Conservation (phyloP, 2,329 filamentous ascomycete species). For the Cordyceps militaris region DNA sequence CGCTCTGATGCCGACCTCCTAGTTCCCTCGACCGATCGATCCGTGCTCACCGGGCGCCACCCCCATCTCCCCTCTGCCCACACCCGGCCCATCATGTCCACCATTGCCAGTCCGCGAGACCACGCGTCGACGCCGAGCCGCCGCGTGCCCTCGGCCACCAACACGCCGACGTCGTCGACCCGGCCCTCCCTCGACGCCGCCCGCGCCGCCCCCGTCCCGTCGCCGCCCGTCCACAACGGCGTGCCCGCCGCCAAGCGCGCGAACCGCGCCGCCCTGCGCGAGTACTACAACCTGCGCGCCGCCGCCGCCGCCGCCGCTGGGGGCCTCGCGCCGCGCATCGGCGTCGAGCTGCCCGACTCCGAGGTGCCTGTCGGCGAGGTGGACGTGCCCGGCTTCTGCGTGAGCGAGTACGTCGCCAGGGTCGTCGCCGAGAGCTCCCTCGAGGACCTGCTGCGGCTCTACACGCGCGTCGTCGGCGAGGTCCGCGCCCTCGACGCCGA, state of each 20-base stretch:
- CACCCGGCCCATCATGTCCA: constrained; percentile 44
- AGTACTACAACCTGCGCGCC: constrained; percentile 78
- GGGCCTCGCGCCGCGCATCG: constrained; percentile 29
- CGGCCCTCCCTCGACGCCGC: constrained; percentile 65
- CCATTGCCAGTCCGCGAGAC: constrained; percentile 57
- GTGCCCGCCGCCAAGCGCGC: constrained; percentile 39
- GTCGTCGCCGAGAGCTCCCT: constrained; percentile 57
- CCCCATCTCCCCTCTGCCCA: too few species aligned
- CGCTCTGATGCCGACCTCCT: neutral
- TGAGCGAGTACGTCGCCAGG: constrained; percentile 58
- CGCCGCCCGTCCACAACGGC: constrained; percentile 36
- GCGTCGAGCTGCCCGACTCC: constrained; percentile 34
- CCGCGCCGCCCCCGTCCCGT: constrained; percentile 53
- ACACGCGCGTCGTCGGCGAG: constrained; percentile 68
- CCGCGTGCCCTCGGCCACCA: constrained; percentile 45
- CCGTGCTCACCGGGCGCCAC: too few species aligned
- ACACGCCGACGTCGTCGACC: constrained; percentile 54
- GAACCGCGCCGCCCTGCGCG: constrained; percentile 80
- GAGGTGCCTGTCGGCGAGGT: constrained; percentile 64
- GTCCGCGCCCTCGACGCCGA: constrained; percentile 88
- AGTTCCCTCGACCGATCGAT: neutral
- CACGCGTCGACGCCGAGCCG: constrained; percentile 50
- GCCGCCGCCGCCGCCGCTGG: constrained; percentile 22
- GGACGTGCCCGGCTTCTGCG: constrained; percentile 65
- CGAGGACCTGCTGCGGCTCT: constrained; percentile 61